Evolutionary conservation across 139 green algal genomes (phyloP).

Genomic region (Deuterostichococcus epilithicus): DNA sequence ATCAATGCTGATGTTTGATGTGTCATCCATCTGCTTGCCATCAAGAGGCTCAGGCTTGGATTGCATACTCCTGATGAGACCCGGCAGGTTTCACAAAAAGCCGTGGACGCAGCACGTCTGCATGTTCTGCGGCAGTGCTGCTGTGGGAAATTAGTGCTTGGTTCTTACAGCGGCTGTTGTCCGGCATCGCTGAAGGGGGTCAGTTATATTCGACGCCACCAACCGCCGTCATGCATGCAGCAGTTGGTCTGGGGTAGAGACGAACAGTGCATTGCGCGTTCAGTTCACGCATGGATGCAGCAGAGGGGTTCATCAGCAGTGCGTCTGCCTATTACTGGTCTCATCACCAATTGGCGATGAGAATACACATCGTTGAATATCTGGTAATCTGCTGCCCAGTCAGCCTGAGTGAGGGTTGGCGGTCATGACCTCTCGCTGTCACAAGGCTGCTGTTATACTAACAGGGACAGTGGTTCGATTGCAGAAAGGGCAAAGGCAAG

Average conservation of each 20-base stretch:
- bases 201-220: no score
- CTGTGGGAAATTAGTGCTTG: background rate
- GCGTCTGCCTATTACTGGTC: no score
- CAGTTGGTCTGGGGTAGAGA: no score
- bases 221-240: no score
- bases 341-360: background rate
- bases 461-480: background rate
- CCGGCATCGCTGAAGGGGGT: no score
- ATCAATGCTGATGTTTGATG: background rate
- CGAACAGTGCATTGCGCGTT: no score
- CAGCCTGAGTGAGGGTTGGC: no score
- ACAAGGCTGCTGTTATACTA: background rate
- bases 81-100: background rate
- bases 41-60: background rate
- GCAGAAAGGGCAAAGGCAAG: conserved; percentile 41
- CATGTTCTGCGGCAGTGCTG: background rate
- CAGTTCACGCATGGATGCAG: no score
- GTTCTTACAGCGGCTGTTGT: no score
- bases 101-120: background rate
- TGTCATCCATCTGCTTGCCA: background rate
- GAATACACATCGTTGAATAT: background rate
- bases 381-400: no score
- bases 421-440: no score
- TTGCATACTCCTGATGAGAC: background rate
- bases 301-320: no score